These are phyloP conservation scores for Beauveria pseudobassiana DNA, from an alignment of 2,329 filamentous ascomycete species.

Conservation along the genomic window DNA sequence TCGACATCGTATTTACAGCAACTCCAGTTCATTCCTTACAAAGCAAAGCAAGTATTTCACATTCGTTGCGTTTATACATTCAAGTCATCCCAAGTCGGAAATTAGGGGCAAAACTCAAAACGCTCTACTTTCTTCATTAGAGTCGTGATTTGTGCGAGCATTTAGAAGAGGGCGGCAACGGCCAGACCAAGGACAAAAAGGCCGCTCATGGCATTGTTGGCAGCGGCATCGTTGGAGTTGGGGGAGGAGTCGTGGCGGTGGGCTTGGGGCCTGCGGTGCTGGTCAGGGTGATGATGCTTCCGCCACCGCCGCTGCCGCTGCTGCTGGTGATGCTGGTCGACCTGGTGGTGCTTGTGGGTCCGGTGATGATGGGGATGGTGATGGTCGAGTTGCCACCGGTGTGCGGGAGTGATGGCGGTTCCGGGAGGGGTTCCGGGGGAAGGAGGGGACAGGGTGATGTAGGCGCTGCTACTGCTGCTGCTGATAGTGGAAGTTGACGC, in stretches of 20 bases:
- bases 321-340: background rate
- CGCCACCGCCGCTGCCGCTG: background rate
- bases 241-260: constrained; percentile 13
- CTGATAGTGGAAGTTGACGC: background rate
- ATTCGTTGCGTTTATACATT: too few relatives aligned
- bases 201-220: constrained; percentile 26
- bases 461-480: background rate
- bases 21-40: too few relatives aligned
- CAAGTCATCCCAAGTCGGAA: too few relatives aligned
- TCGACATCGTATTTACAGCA: too few relatives aligned
- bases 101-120: too few relatives aligned
- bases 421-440: background rate
- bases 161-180: constrained; percentile 34
- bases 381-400: background rate
- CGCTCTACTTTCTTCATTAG: too few relatives aligned
- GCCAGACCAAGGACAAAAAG: constrained; percentile 30
- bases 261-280: constrained; percentile 1
- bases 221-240: constrained; percentile 21
- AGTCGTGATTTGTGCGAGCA: too few relatives aligned
- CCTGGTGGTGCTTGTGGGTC: background rate
- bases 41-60: too few relatives aligned
- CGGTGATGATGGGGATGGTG: constrained; percentile 12
- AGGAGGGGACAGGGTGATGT: background rate
- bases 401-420: constrained; percentile 1
- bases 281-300: background rate